A percentile compares a stretch with the other conserved stretches of the same genome.
Conservation (phyloP, 208 protist genomes). For the Leishmania guyanensis region DNA sequence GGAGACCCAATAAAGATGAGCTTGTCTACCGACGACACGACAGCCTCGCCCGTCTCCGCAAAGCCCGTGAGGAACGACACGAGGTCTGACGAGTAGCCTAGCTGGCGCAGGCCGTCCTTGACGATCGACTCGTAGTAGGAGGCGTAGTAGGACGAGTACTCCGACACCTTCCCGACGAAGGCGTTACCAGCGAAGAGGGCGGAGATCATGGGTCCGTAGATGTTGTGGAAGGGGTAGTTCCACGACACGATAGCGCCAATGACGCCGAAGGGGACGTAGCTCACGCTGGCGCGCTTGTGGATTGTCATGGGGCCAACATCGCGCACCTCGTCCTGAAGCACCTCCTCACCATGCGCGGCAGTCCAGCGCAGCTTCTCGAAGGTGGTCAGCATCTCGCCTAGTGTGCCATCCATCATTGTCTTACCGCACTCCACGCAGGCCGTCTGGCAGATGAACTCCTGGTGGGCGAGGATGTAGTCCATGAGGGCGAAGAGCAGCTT, state of each 20-base stretch:
- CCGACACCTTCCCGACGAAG: constrained; percentile 94
- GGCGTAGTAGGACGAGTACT: constrained; percentile 94
- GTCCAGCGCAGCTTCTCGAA: constrained; percentile 94
- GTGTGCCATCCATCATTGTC: constrained; percentile 91
- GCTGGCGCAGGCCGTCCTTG: constrained; percentile 77
- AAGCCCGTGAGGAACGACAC: constrained; percentile 94
- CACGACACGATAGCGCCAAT: constrained; percentile 93
- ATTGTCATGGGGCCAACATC: constrained; percentile 88
- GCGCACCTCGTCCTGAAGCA: constrained; percentile 79
- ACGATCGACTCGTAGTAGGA: constrained; percentile 93
- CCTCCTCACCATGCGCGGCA: constrained; percentile 75
- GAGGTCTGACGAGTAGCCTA: constrained; percentile 91
- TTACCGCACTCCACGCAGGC: constrained; percentile 90
- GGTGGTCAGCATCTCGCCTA: constrained; percentile 92
- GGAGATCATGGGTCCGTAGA: constrained; percentile 93
- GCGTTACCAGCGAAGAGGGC: constrained; percentile 95
- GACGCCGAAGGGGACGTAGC: constrained; percentile 90
- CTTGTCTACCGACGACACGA: constrained; percentile 92
- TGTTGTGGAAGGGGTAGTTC: constrained; percentile 97
- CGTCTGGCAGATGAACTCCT: constrained; percentile 87
- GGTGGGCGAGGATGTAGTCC: constrained; percentile 87
- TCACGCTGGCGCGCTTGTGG: constrained; percentile 85
- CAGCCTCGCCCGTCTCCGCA: constrained; percentile 89
- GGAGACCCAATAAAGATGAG: constrained; percentile 93
- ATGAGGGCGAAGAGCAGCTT: constrained; percentile 83